phyloP scores from a whole-genome alignment of 495 filamentous ascomycete species.

The Jackrogersella multiformis region DNA sequence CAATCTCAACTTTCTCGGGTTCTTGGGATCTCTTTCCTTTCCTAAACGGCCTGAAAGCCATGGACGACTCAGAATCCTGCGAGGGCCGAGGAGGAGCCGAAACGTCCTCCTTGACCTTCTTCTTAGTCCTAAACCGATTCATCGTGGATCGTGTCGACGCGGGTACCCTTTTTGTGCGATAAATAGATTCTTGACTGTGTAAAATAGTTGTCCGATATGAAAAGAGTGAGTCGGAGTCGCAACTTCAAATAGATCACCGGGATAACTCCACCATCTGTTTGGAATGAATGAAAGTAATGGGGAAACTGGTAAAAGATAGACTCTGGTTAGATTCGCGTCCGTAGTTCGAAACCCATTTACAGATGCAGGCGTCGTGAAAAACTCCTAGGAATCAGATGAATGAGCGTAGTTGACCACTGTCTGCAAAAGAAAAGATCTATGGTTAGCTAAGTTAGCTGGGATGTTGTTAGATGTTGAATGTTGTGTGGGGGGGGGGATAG shows the following conservation, averaged over 20 bases:
- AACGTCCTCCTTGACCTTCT: conserved; percentile 70
- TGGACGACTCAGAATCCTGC: conserved; percentile 60
- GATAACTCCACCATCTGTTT: conserved; percentile 9
- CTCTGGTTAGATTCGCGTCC: conserved; percentile 24
- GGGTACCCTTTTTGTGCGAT: not conserved
- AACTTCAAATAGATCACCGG: not conserved
- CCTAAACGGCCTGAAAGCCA: conserved; percentile 65
- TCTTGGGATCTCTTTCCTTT: conserved; percentile 65
- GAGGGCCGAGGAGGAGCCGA: conserved; percentile 57
- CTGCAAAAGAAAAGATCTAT: conserved; percentile 4
- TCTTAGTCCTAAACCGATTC: conserved; percentile 79
- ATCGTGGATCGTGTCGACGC: conserved; percentile 51
- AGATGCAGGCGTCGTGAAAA: not conserved
- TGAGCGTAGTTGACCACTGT: not conserved
- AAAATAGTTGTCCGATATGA: not conserved
- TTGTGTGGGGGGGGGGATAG: conserved; percentile 19
- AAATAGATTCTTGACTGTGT: not conserved
- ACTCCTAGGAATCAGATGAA: conserved; percentile 5
- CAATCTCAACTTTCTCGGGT: conserved; percentile 71
- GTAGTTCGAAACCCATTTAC: not conserved
- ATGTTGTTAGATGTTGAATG: conserved; percentile 13
- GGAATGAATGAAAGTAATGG: conserved; percentile 22
- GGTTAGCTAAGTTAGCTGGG: conserved; percentile 6
- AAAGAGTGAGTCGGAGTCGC: conserved; percentile 11
- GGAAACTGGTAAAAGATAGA: conserved; percentile 22